Conservation (phyloP, 2,329 filamentous ascomycete genomes). For the Fusarium penzigii region DNA sequence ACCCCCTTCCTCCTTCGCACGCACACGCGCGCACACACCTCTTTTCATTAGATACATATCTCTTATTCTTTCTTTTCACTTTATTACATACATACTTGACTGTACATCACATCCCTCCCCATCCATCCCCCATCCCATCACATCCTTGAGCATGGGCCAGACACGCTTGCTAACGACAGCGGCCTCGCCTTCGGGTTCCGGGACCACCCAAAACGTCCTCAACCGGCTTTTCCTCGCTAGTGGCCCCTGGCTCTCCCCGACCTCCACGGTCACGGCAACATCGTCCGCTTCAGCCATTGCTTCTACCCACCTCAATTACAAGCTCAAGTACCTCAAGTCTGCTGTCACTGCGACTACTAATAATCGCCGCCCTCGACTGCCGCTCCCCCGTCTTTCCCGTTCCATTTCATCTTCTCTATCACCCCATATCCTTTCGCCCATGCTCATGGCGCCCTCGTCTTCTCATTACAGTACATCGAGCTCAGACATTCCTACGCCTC, state of each 20-base stretch:
- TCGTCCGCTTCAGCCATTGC: slow-evolving; percentile 13
- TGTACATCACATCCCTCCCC: slow-evolving; percentile 5
- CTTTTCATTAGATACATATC: too few relatives aligned
- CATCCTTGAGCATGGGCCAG: slow-evolving; percentile 23
- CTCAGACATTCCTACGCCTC: slow-evolving; percentile 56
- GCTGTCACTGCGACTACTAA: slow-evolving; percentile 30
- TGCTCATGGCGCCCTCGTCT: slow-evolving; percentile 33
- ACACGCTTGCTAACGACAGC: slow-evolving; percentile 29
- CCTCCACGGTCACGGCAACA: slow-evolving; percentile 21
- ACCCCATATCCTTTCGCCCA: slow-evolving; percentile 25
- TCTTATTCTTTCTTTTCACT: too few relatives aligned
- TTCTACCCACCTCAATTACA: too few relatives aligned
- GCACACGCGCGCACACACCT: too few relatives aligned
- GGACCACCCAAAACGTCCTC: slow-evolving; percentile 33
- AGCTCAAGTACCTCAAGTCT: slow-evolving; percentile 14
- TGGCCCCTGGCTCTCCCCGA: slow-evolving; percentile 28
- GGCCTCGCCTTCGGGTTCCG: slow-evolving; percentile 29
- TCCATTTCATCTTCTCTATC: slow-evolving; percentile 21
- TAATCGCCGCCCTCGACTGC: slow-evolving; percentile 31
- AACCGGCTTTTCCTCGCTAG: slow-evolving; percentile 38
- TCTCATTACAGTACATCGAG: slow-evolving; percentile 47
- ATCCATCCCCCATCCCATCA: slow-evolving; percentile 11
- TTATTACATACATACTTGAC: too few relatives aligned
- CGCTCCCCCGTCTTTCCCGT: slow-evolving; percentile 26
- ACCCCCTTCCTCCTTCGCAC: too few relatives aligned